A percentile compares a stretch with the other conserved stretches of the same genome.
These are phyloP conservation scores for Zygotorulaspora sp. DNA, from an alignment of 805 yeast genomes.

Conservation along the genomic window DNA sequence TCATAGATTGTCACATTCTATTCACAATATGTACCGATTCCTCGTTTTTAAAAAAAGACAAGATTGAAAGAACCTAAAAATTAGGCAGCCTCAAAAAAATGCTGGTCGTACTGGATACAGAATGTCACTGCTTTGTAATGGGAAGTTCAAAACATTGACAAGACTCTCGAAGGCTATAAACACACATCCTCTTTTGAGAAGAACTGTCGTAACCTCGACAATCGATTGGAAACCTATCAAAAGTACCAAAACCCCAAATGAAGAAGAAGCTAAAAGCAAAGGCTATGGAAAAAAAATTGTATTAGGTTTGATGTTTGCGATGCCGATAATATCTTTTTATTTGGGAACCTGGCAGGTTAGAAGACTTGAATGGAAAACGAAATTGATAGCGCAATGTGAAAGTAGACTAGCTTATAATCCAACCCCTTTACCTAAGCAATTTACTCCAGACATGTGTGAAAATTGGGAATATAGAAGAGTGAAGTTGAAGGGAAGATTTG, in stretches of 20 bases:
- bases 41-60: too few species aligned
- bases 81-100: too few species aligned
- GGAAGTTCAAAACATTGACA: too few species aligned
- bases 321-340: conserved; percentile 83
- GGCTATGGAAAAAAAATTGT: conserved; percentile 33
- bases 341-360: conserved; percentile 92
- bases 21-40: too few species aligned
- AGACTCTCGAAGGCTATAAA: too few species aligned
- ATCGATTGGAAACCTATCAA: conserved; percentile 83
- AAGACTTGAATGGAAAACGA: conserved; percentile 82
- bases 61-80: too few species aligned
- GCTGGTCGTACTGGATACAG: too few species aligned
- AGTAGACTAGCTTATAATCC: conserved; percentile 73
- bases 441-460: conserved; percentile 58
- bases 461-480: conserved; percentile 83
- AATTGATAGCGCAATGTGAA: conserved; percentile 76
- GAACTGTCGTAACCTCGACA: conserved; percentile 55
- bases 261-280: conserved; percentile 38
- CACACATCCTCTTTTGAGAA: conserved; percentile 6
- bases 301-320: conserved; percentile 47
- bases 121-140: too few species aligned
- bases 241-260: conserved; percentile 40
- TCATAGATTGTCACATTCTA: too few species aligned
- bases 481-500: conserved; percentile 68
- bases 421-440: conserved; percentile 60